Conservation (phyloP, 2,329 filamentous ascomycete species). For the Colletotrichum liriopes region DNA sequence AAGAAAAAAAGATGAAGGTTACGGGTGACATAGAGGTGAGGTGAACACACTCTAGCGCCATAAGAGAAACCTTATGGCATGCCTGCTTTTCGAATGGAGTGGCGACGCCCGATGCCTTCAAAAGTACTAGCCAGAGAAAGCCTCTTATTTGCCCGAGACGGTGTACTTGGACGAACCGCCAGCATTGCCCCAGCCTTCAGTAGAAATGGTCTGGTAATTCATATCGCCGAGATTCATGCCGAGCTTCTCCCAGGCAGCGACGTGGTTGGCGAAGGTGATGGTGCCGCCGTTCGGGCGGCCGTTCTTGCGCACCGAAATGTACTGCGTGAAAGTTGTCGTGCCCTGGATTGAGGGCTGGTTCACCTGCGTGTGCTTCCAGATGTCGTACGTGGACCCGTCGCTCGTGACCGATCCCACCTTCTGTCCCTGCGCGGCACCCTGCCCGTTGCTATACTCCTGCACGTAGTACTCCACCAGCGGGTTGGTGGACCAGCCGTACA, state of each 20-base stretch:
- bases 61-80: neutral
- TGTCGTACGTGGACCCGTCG: slow-evolving; percentile 54
- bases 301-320: neutral
- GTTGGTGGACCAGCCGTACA: slow-evolving; percentile 63
- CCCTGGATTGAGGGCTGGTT: neutral
- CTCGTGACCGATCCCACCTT: slow-evolving; percentile 51
- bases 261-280: slow-evolving; percentile 66
- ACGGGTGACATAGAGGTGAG: neutral
- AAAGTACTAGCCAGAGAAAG: neutral
- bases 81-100: neutral
- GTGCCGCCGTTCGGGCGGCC: slow-evolving; percentile 55
- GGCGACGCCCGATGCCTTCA: too few relatives aligned
- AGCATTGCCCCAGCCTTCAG: neutral
- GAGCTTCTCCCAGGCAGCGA: slow-evolving; percentile 65
- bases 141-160: neutral
- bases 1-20: neutral
- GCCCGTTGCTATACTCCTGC: slow-evolving; percentile 56
- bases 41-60: neutral
- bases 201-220: slow-evolving; percentile 62
- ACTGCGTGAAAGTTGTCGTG: neutral
- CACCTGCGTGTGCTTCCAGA: slow-evolving; percentile 48
- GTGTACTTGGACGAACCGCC: neutral
- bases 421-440: slow-evolving; percentile 26
- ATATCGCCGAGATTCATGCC: slow-evolving; percentile 64
- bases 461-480: slow-evolving; percentile 74